Evolutionary conservation across 2,329 filamentous ascomycete species (phyloP), one percentile per base, ranked within the genome.

Genomic region (Trichophyton mentagrophytes): DNA sequence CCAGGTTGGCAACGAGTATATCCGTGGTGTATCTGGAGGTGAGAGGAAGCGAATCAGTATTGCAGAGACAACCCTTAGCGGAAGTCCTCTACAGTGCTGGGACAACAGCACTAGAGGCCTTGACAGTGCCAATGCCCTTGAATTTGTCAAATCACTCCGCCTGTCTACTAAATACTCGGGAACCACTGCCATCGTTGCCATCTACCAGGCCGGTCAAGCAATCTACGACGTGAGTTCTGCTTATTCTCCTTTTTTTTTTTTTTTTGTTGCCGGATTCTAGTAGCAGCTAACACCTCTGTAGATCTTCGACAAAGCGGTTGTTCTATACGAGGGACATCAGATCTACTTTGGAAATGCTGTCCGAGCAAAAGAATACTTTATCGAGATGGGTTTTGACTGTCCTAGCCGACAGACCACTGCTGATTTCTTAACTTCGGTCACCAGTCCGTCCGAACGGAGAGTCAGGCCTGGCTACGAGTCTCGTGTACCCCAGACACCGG

Each of bases 161-260:
- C 85, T 90, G 42, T 81, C 91, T 75, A 93, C 89, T 20, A 86
- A 93, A 70, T 83, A 93, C 61, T 90, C 90, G 79, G 84, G 87
- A 70, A 90, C 85, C 0, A 88, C 87, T 1, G 92, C 89, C 0
- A 90, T 93, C 63, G 89, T 95, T 2, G 90, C 89, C 0, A 78
- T 95, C 0, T 95, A 95, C 71, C 89, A 95, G 70, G 89, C 88
- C 0, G 89, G 86, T 0, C 88, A 93, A 73, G 90, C 84, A 66
- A 89, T 92, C 62, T 91, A 89, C 74, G 79, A 79, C 58, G 61
- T 64, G 27, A 61, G 62, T 46, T 25, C 27, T 33, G 15, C 25
- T 42, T 22, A 22, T 2, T 22, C 22, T 22, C 22, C 22, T 3
- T 22, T 3, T 22, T 22, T 22, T 22, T 22, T 36, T 66, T 68